Evolutionary conservation across 208 protist genomes (phyloP).

Genomic region (Entamoeba invadens): DNA sequence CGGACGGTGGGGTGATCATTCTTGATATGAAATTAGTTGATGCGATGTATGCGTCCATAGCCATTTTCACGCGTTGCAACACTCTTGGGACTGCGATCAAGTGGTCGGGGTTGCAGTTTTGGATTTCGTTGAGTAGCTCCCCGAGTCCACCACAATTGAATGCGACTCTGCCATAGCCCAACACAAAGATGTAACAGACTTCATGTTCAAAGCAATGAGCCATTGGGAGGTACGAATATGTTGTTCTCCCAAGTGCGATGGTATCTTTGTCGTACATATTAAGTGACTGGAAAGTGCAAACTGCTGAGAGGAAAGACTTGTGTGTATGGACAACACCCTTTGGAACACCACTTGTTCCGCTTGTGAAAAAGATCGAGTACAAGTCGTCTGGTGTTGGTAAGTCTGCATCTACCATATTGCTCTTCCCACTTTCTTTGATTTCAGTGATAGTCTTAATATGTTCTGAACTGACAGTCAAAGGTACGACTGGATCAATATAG

Average conservation of each 20-base stretch:
- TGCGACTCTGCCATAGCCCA: background rate
- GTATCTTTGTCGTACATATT: background rate
- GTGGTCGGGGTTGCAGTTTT: background rate
- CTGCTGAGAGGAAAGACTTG: background rate
- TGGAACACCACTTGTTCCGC: slow-evolving; percentile 24
- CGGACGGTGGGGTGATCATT: background rate
- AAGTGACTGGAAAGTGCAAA: background rate
- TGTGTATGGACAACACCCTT: slow-evolving; percentile 25
- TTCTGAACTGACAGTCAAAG: background rate
- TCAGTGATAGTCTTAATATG: background rate
- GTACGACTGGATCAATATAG: background rate
- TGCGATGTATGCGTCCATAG: background rate
- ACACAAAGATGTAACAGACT: background rate
- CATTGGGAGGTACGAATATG: background rate
- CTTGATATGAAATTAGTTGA: background rate
- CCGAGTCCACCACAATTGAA: background rate
- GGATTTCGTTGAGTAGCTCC: background rate
- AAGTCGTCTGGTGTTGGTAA: background rate
- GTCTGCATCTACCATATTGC: background rate
- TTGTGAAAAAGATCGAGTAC: slow-evolving; percentile 21
- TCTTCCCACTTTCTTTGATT: background rate
- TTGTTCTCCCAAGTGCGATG: background rate
- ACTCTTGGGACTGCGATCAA: background rate
- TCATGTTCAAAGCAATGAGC: slow-evolving; percentile 15
- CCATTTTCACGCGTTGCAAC: background rate